These are phyloP conservation scores for Fusarium floridanum DNA, from an alignment of 2,329 filamentous ascomycete genomes.

Conservation along the genomic window DNA sequence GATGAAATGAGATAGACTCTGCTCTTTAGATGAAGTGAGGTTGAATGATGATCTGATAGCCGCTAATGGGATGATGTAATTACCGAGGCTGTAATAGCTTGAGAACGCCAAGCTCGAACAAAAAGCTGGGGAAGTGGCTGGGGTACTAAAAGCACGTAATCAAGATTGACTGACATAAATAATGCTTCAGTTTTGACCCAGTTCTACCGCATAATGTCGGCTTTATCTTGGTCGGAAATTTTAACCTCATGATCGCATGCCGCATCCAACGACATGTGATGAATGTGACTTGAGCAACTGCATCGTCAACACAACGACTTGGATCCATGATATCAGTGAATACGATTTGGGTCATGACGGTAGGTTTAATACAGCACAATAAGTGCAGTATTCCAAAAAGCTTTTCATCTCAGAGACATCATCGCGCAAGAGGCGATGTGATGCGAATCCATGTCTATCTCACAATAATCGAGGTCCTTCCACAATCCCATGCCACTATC, in stretches of 20 bases:
- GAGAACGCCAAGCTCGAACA: slow-evolving; percentile 1
- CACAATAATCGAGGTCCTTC: slow-evolving; percentile 10
- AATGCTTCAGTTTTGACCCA: background rate
- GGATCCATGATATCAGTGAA: too few relatives aligned
- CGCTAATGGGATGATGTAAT: slow-evolving; percentile 37
- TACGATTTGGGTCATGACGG: background rate
- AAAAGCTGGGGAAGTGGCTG: slow-evolving; percentile 9
- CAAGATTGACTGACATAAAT: background rate
- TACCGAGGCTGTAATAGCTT: slow-evolving; percentile 32
- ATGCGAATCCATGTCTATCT: slow-evolving; percentile 13
- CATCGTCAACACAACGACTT: background rate
- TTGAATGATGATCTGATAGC: slow-evolving; percentile 32
- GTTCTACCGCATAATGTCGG: background rate
- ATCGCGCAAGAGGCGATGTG: background rate
- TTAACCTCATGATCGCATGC: background rate
- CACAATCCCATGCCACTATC: background rate
- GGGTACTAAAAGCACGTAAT: background rate
- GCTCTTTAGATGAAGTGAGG: background rate
- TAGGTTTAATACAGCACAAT: background rate
- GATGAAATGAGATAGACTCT: background rate
- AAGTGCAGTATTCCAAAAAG: background rate
- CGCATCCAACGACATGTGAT: slow-evolving; percentile 29
- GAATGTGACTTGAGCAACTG: background rate
- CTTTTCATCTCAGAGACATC: background rate
- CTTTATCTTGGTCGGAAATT: background rate